phyloP scores from a whole-genome alignment of 2,329 filamentous ascomycete species.

The Sarocladium strictum region DNA sequence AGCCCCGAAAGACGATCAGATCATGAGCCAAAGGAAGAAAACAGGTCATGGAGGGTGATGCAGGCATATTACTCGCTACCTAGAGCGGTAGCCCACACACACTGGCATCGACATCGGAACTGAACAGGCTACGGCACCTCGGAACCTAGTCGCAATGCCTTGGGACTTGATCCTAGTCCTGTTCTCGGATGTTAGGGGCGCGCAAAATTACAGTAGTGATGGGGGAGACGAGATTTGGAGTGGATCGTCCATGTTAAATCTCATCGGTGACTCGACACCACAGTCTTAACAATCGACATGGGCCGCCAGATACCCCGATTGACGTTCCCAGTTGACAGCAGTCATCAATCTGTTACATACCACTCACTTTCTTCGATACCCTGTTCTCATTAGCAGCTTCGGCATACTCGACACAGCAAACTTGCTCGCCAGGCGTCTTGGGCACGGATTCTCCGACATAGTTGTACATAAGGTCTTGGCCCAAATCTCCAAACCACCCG shows the following conservation, averaged over 20 bases:
- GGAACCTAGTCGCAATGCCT: not conserved
- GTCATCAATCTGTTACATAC: not conserved
- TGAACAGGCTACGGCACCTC: conserved; percentile 1
- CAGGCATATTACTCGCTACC: not conserved
- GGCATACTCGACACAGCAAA: too few species aligned
- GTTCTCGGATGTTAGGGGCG: not conserved
- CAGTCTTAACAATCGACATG: not conserved
- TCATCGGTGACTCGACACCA: conserved; percentile 1
- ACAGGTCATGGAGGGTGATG: not conserved
- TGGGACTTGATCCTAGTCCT: not conserved
- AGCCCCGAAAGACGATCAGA: too few species aligned
- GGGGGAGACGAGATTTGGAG: conserved; percentile 1
- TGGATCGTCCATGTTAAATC: not conserved
- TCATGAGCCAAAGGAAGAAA: too few species aligned
- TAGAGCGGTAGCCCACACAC: not conserved
- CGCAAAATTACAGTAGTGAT: not conserved
- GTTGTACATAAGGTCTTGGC: too few species aligned
- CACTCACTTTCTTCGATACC: too few species aligned
- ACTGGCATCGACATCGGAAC: conserved; percentile 4
- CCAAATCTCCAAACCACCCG: too few species aligned
- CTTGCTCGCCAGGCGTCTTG: too few species aligned
- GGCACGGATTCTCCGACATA: not conserved
- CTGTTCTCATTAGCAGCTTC: too few species aligned
- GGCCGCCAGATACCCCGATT: not conserved
- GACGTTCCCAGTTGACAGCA: not conserved